phyloP scores from a whole-genome alignment of 257 asterid species.

The Verbena officinalis region DNA sequence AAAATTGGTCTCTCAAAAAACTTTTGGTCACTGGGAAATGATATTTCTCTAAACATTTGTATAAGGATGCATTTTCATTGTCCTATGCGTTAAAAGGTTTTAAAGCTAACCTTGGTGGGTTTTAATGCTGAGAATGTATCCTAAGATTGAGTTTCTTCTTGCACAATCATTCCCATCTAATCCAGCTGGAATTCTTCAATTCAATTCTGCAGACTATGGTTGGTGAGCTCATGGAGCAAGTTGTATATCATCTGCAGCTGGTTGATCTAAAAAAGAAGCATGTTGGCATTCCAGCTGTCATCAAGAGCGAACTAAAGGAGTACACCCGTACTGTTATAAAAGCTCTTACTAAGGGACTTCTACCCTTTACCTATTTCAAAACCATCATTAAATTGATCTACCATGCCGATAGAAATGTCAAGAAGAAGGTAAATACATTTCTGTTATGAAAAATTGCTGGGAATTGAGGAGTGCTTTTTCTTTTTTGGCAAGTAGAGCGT shows the following conservation, averaged over 20 bases:
- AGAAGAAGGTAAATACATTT: conserved; percentile 64
- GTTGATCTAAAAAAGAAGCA: conserved; percentile 56
- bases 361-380: conserved; percentile 69
- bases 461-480: conserved; percentile 10
- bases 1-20: neutral
- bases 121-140: neutral
- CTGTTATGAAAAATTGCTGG: neutral
- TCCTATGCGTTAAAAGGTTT: neutral
- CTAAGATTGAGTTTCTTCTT: neutral
- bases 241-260: conserved; percentile 58
- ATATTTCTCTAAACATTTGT: neutral
- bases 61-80: conserved; percentile 21
- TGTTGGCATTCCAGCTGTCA: conserved; percentile 45
- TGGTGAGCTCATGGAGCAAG: conserved; percentile 82
- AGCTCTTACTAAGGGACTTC: conserved; percentile 56
- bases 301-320: conserved; percentile 75
- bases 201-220: conserved; percentile 58
- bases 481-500: conserved; percentile 7
- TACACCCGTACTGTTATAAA: conserved; percentile 48
- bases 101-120: neutral
- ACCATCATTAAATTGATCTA: conserved; percentile 62
- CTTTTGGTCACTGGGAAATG: neutral
- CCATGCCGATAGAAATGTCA: conserved; percentile 55
- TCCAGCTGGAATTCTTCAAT: conserved; percentile 23
- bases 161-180: neutral